Conservation (phyloP, 2,329 filamentous ascomycete genomes). For the Stenocarpella maydis region DNA sequence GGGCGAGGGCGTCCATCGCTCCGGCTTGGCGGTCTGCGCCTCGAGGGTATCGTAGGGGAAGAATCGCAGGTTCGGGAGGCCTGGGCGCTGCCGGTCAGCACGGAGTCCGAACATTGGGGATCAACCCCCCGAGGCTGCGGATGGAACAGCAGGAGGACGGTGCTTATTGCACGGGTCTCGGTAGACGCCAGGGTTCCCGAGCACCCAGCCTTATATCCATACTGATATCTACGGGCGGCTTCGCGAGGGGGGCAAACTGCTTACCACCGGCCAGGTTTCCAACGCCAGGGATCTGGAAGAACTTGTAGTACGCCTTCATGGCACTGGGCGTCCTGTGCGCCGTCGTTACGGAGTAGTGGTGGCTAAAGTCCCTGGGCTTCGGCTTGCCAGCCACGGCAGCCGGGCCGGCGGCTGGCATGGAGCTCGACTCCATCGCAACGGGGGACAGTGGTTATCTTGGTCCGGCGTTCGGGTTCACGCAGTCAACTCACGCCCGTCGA, state of each 20-base stretch:
- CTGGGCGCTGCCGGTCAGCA: constrained; percentile 52
- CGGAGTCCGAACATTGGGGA: background rate
- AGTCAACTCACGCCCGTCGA: background rate
- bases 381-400: constrained; percentile 43
- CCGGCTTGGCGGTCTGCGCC: constrained; percentile 76
- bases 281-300: constrained; percentile 73
- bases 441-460: background rate
- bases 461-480: background rate
- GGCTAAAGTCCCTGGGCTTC: constrained; percentile 76
- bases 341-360: constrained; percentile 78
- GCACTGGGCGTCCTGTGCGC: constrained; percentile 69
- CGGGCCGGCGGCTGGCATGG: constrained; percentile 24
- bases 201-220: background rate
- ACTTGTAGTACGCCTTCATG: constrained; percentile 87
- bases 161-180: background rate
- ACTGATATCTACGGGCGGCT: no score
- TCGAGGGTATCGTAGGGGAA: constrained; percentile 94
- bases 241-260: constrained; percentile 39
- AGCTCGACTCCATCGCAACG: constrained; percentile 32
- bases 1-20: constrained; percentile 76
- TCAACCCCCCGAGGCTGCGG: no score
- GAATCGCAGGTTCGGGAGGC: constrained; percentile 80
- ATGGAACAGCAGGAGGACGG: background rate
- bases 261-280: constrained; percentile 69
- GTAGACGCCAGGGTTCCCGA: background rate